A percentile compares a stretch with the other conserved stretches of the same genome.
These are phyloP conservation scores for Tephrocybe sp. DNA, from an alignment of 768 basidiomycete species.

Conservation along the genomic window DNA sequence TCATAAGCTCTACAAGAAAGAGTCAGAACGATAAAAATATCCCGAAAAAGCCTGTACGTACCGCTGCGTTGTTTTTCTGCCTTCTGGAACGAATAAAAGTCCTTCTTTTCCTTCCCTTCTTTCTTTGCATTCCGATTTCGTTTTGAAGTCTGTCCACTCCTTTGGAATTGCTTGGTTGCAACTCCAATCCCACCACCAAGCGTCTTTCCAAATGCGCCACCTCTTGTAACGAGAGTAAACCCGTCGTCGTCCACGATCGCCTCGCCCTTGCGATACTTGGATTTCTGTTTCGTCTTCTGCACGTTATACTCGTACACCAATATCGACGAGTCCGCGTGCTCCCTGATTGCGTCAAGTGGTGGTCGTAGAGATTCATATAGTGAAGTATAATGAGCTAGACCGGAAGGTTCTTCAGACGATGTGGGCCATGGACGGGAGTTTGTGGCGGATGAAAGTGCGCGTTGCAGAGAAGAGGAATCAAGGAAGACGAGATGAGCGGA, in stretches of 20 bases:
- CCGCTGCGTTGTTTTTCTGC: constrained; percentile 86
- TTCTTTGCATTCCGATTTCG: constrained; percentile 47
- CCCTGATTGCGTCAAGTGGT: constrained; percentile 65
- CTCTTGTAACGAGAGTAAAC: constrained; percentile 91
- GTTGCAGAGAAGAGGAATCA: constrained; percentile 67
- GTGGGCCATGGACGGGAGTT: constrained; percentile 65
- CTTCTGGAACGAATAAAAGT: constrained; percentile 89
- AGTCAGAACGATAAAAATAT: background rate
- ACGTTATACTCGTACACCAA: constrained; percentile 72
- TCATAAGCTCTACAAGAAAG: constrained; percentile 57
- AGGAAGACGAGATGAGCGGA: constrained; percentile 72
- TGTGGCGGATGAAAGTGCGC: constrained; percentile 52
- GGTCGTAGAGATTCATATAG: constrained; percentile 70
- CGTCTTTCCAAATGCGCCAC: constrained; percentile 86
- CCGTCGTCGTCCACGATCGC: constrained; percentile 93
- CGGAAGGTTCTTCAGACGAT: constrained; percentile 54
- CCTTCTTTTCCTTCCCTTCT: constrained; percentile 64
- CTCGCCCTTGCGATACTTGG: constrained; percentile 76
- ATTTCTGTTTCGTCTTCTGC: constrained; percentile 57
- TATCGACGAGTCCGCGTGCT: constrained; percentile 80
- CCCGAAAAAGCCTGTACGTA: constrained; percentile 29
- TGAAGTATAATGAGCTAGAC: constrained; percentile 69
- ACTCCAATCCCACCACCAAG: constrained; percentile 74
- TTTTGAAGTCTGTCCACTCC: constrained; percentile 50
- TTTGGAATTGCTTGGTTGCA: constrained; percentile 64